These are phyloP conservation scores for Mesembryanthemum crystallinum DNA, from an alignment of 148 eudicot species.

Conservation along the genomic window DNA sequence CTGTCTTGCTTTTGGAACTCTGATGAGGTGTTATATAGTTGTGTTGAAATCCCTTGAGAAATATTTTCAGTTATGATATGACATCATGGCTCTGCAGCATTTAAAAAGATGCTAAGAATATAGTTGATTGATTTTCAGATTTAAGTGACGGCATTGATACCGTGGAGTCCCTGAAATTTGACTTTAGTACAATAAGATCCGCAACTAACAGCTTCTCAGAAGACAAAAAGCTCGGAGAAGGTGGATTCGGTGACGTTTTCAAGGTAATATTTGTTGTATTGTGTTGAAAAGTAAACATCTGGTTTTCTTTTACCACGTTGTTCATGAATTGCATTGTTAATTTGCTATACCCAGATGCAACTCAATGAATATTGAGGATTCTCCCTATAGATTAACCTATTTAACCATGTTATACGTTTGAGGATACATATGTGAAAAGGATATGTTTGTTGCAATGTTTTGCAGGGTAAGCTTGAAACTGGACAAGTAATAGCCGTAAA, in stretches of 20 bases:
- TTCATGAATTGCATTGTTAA: background rate
- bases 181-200: constrained; percentile 27
- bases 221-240: constrained; percentile 37
- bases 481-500: constrained; percentile 26
- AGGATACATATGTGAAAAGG: background rate
- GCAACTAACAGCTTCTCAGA: constrained; percentile 27
- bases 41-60: no score
- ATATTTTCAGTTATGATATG: no score
- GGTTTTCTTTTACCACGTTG: background rate
- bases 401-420: no score
- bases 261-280: constrained; percentile 17
- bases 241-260: constrained; percentile 37
- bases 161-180: constrained; percentile 25
- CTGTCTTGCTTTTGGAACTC: background rate
- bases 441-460: background rate
- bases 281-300: background rate
- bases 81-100: background rate
- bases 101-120: background rate
- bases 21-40: background rate
- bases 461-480: constrained; percentile 21
- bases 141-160: constrained; percentile 26
- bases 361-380: background rate
- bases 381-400: no score
- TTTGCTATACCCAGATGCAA: background rate
- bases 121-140: constrained; percentile 22